These are phyloP conservation scores for Globisporangium cederbergense DNA, from an alignment of 352 stramenopile species.

Conservation along the genomic window DNA sequence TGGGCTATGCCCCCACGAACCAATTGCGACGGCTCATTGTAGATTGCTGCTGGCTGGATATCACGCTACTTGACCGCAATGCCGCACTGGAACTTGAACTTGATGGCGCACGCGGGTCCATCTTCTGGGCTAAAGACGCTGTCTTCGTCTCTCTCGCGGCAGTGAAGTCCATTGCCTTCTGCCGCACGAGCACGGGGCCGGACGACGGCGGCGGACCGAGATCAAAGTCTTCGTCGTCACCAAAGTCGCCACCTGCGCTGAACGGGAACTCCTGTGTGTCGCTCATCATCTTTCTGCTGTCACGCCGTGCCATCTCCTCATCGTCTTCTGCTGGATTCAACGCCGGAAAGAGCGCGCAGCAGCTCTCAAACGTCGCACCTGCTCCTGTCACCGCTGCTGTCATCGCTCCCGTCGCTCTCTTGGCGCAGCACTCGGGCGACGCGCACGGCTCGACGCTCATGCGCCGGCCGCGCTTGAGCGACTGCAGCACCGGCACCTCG, in stretches of 20 bases:
- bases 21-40: conserved; percentile 1
- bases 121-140: conserved; percentile 4
- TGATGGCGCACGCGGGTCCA: conserved; percentile 1
- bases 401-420: not conserved
- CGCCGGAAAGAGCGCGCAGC: conserved; percentile 5
- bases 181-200: conserved; percentile 29
- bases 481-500: not conserved
- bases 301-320: not conserved
- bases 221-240: conserved; percentile 24
- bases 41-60: conserved; percentile 7
- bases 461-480: conserved; percentile 11
- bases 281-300: not conserved
- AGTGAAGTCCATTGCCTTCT: conserved; percentile 36
- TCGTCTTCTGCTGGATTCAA: conserved; percentile 5
- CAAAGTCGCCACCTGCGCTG: conserved; percentile 2
- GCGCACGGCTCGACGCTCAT: not conserved
- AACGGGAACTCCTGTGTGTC: conserved; percentile 2
- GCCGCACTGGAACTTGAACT: not conserved
- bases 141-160: conserved; percentile 14
- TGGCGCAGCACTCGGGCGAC: conserved; percentile 1
- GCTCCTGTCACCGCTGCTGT: not conserved
- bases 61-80: conserved; percentile 6
- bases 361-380: conserved; percentile 6
- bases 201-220: conserved; percentile 29
- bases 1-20: not conserved